Evolutionary conservation across 1,139 yeast species (phyloP), one percentile per base, ranked within the genome.

Genomic region (Magnusiomyces fungicola): DNA sequence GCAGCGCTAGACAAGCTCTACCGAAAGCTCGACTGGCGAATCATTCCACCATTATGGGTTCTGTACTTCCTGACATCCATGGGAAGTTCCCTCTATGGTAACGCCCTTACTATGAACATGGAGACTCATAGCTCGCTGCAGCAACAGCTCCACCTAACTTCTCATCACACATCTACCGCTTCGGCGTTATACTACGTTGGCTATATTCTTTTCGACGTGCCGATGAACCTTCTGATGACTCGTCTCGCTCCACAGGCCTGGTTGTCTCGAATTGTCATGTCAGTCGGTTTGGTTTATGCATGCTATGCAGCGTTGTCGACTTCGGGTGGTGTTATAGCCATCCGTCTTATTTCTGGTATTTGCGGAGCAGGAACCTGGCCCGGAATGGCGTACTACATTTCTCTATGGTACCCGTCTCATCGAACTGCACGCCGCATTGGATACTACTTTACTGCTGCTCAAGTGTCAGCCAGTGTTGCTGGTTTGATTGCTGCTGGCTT

Each of bases 361-460:
- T 85, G 83, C 52, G 89, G 89, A 46, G 95, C 96, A 10, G 96
- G 96, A 36, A 81, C 89, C 2, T 88, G 96, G 96, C 96, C 96
- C 1, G 96, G 96, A 10, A 73, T 88, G 81, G 81, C 90, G 23
- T 87, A 86, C 67, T 88, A 86, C 60, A 74, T 88, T 42, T 79
- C 90, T 0, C 71, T 86, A 58, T 88, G 95, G 94, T 88, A 88
- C 61, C 96, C 96, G 1, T 78, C 82, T 49, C 82, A 84, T 46
- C 73, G 94, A 52, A 78, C 81, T 56, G 85, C 95, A 2, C 75
- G 80, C 56, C 72, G 96, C 61, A 84, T 88, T 55, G 96, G 96
- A 1, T 87, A 84, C 68, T 88, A 88, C 65, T 88, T 83, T 66
- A 86, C 95, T 1, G 96, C 96, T 18, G 95, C 96, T 0, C 96